These are phyloP conservation scores for Picea mariana DNA, from an alignment of 83 land plant genomes.

Conservation along the genomic window DNA sequence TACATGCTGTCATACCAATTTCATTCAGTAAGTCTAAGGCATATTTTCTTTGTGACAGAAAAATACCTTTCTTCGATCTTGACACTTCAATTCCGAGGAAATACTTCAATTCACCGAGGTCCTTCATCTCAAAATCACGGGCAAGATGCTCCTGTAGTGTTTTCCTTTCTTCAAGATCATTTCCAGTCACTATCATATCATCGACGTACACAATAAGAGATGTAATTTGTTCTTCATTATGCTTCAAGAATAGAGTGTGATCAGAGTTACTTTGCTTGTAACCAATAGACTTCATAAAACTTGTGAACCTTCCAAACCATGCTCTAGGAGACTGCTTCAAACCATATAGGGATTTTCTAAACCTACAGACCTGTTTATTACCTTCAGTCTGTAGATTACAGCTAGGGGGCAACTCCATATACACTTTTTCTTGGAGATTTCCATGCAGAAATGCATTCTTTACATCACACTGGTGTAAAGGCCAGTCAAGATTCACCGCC, in stretches of 20 bases:
- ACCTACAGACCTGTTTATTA: constrained; percentile 12
- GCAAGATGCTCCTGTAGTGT: neutral
- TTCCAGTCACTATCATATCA: constrained; percentile 19
- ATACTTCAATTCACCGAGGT: constrained; percentile 22
- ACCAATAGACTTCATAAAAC: constrained; percentile 9
- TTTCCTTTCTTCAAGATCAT: constrained; percentile 9
- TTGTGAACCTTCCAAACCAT: constrained; percentile 29
- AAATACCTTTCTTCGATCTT: neutral
- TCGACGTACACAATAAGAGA: constrained; percentile 23
- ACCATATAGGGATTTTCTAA: constrained; percentile 21
- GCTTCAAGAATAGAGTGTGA: constrained; percentile 24
- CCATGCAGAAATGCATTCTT: constrained; percentile 1
- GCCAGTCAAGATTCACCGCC: neutral
- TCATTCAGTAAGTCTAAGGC: neutral
- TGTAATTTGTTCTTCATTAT: neutral
- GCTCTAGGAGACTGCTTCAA: constrained; percentile 20
- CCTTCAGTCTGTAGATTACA: neutral
- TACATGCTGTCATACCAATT: constrained; percentile 12
- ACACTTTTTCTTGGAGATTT: constrained; percentile 4
- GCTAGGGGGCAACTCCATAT: constrained; percentile 18
- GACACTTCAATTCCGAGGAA: constrained; percentile 29
- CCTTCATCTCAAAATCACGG: constrained; percentile 17
- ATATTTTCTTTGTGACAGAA: neutral
- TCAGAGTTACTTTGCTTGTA: constrained; percentile 11
- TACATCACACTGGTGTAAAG: neutral